These are phyloP conservation scores for Trichosporon asahii DNA, from an alignment of 1,284 basidiomycete genomes.

Conservation along the genomic window DNA sequence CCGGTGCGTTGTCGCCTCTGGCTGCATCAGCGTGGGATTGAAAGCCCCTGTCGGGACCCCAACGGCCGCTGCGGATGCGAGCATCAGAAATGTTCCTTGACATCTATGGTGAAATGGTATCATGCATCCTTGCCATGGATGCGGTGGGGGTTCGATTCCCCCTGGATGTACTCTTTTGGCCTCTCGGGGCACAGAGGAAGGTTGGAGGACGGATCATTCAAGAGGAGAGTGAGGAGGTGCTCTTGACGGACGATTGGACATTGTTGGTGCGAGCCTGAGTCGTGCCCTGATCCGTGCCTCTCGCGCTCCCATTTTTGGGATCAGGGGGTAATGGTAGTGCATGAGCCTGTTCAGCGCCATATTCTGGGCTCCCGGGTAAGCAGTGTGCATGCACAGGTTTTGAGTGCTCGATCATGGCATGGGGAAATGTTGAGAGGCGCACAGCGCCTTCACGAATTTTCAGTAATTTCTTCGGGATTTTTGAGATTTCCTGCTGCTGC, in stretches of 20 bases:
- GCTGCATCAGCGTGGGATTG: no score
- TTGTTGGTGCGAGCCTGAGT: background rate
- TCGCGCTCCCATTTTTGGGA: background rate
- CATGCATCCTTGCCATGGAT: slow-evolving; percentile 3
- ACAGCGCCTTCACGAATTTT: no score
- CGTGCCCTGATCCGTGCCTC: background rate
- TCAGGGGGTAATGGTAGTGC: background rate
- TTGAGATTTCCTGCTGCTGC: no score
- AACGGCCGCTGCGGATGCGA: no score
- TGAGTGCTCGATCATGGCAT: no score
- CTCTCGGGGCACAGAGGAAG: background rate
- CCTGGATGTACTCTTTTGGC: slow-evolving; percentile 5
- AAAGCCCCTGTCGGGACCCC: no score
- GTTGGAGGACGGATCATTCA: background rate
- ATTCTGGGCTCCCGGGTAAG: no score
- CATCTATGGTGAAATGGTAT: slow-evolving; percentile 9
- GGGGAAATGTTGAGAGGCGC: no score
- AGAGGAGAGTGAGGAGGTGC: background rate
- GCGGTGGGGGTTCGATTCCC: slow-evolving; percentile 6
- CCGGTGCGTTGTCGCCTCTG: no score
- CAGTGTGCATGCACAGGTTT: no score
- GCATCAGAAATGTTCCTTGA: background rate
- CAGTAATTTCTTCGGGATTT: no score
- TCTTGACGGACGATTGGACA: background rate
- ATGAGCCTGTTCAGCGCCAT: no score